Percentiles rank a stretch among this genome's conserved stretches.
Evolutionary conservation across 2,329 filamentous ascomycete species (phyloP).

Genomic region (Dothideomycetes sp.): DNA sequence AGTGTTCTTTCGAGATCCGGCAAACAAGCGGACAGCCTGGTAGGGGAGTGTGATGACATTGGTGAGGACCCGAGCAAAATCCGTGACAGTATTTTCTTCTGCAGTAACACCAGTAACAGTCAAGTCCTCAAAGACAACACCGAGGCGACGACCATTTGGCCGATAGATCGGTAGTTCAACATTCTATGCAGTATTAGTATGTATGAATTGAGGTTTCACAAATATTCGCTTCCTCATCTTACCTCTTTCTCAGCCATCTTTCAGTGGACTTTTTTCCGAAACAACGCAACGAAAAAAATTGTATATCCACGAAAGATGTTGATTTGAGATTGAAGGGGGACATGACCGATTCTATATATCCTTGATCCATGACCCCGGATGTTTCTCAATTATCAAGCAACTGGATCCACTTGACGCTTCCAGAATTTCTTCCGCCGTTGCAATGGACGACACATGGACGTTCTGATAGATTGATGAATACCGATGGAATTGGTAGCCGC

Average conservation of each 20-base stretch:
- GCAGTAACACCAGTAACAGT: slow-evolving; percentile 9
- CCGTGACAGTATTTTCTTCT: slow-evolving; percentile 12
- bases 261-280: neutral
- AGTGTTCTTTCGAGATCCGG: slow-evolving; percentile 5
- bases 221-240: neutral
- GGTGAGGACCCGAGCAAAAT: slow-evolving; percentile 11
- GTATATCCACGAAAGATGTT: neutral
- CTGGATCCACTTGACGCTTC: neutral
- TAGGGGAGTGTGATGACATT: slow-evolving; percentile 11
- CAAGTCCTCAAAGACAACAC: slow-evolving; percentile 12
- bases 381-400: neutral
- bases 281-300: neutral
- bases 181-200: neutral
- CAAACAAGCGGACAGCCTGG: slow-evolving; percentile 6
- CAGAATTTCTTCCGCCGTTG: neutral
- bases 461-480: too few species aligned
- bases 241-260: slow-evolving; percentile 14
- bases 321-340: neutral
- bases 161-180: slow-evolving; percentile 10
- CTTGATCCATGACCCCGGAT: neutral
- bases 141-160: slow-evolving; percentile 11
- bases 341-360: neutral
- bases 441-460: neutral
- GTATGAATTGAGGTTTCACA: too few species aligned
- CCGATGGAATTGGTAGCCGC: neutral